Conservation (phyloP, 2,329 filamentous ascomycete genomes). For the Microthyrium microscopicum region DNA sequence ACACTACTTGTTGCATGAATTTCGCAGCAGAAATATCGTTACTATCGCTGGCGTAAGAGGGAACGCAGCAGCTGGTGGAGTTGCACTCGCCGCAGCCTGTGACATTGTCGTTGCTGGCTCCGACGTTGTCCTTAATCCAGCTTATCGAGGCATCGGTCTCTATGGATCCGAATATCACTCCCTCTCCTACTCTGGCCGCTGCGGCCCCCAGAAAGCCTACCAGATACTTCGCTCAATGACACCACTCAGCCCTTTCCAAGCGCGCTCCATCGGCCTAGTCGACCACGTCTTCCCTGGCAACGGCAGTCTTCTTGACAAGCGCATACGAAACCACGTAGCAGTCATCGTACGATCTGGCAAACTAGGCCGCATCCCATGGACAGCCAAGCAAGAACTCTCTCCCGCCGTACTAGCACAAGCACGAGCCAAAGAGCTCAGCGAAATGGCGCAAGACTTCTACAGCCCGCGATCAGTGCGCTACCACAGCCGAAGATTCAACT, state of each 20-base stretch:
- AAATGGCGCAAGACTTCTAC: conserved; percentile 29
- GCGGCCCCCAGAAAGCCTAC: conserved; percentile 17
- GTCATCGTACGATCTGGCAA: conserved; percentile 13
- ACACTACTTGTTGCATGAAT: conserved; percentile 21
- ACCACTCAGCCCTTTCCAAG: conserved; percentile 22
- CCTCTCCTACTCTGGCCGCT: conserved; percentile 23
- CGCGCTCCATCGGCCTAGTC: conserved; percentile 22
- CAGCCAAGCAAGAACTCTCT: conserved; percentile 19
- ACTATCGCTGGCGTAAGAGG: conserved; percentile 25
- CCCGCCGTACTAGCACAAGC: conserved; percentile 17
- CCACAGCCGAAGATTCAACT: conserved; percentile 22
- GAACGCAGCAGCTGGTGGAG: conserved; percentile 28
- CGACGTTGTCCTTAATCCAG: conserved; percentile 25
- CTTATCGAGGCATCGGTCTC: conserved; percentile 19
- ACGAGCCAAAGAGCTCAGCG: conserved; percentile 21
- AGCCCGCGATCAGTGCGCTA: conserved; percentile 21
- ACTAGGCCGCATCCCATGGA: conserved; percentile 15
- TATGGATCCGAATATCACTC: conserved; percentile 28
- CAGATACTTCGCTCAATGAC: conserved; percentile 21
- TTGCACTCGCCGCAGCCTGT: conserved; percentile 23
- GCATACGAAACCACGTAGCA: conserved; percentile 20
- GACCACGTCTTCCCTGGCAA: conserved; percentile 23
- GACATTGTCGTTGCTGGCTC: conserved; percentile 22
- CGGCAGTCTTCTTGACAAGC: conserved; percentile 18
- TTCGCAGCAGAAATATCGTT: conserved; percentile 19